These are phyloP conservation scores for Umbilicaria muhlenbergii DNA, from an alignment of 495 filamentous ascomycete species.

Conservation along the genomic window DNA sequence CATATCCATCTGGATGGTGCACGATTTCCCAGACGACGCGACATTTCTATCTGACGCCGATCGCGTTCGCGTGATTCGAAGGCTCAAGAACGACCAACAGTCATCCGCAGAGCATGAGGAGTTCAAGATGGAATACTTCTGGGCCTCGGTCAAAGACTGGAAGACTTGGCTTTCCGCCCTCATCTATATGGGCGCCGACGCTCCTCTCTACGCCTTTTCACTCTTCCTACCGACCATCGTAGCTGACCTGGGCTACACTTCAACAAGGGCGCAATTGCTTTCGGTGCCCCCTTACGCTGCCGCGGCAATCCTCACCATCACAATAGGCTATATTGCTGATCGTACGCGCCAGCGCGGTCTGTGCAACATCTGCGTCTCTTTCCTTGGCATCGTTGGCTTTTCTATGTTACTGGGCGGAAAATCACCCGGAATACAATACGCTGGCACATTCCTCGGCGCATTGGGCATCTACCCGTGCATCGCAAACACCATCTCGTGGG, in stretches of 20 bases:
- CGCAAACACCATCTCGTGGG: slow-evolving; percentile 83
- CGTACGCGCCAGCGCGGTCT: slow-evolving; percentile 61
- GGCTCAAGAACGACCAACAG: slow-evolving; percentile 64
- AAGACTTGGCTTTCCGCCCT: slow-evolving; percentile 68
- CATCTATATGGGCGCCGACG: slow-evolving; percentile 62
- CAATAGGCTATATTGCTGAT: slow-evolving; percentile 66
- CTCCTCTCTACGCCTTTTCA: slow-evolving; percentile 74
- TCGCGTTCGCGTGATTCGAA: slow-evolving; percentile 53
- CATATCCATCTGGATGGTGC: slow-evolving; percentile 68
- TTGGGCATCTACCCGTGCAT: slow-evolving; percentile 86
- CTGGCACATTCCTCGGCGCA: slow-evolving; percentile 71
- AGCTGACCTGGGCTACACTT: slow-evolving; percentile 45
- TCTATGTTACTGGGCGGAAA: slow-evolving; percentile 52
- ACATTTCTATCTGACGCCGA: slow-evolving; percentile 60
- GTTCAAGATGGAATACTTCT: slow-evolving; percentile 64
- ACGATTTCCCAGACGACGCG: slow-evolving; percentile 79
- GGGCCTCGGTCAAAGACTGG: slow-evolving; percentile 64
- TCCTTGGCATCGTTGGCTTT: slow-evolving; percentile 67
- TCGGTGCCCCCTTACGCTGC: slow-evolving; percentile 81
- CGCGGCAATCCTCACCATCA: slow-evolving; percentile 61
- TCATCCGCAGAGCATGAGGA: slow-evolving; percentile 63
- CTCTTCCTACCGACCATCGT: slow-evolving; percentile 86
- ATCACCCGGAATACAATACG: slow-evolving; percentile 54
- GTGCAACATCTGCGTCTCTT: slow-evolving; percentile 59
- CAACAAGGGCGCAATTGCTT: slow-evolving; percentile 61